Conservation (phyloP, 495 filamentous ascomycete genomes). For the Lasiosphaeria ovina region DNA sequence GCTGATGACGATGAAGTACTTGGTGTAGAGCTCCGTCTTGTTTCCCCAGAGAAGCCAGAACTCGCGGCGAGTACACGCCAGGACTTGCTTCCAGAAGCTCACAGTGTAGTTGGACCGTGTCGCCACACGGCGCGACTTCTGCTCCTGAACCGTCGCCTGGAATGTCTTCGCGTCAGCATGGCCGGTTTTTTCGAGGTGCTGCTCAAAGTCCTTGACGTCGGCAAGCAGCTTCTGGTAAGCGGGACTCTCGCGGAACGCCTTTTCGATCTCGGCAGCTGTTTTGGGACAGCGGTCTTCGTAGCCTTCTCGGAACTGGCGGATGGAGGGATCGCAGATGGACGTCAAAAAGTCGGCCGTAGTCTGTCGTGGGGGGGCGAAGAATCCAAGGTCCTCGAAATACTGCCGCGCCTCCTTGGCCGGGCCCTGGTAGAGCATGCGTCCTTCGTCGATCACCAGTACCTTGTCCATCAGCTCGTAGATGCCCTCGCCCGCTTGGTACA, state of each 20-base stretch:
- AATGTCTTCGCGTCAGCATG: slow-evolving; percentile 47
- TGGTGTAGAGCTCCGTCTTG: slow-evolving; percentile 59
- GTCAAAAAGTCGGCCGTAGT: slow-evolving; percentile 73
- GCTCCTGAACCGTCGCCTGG: slow-evolving; percentile 46
- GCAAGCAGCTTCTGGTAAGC: slow-evolving; percentile 48
- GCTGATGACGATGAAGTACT: slow-evolving; percentile 56
- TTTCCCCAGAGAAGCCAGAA: slow-evolving; percentile 61
- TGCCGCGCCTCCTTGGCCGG: slow-evolving; percentile 54
- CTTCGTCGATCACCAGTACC: slow-evolving; percentile 63
- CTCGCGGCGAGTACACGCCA: slow-evolving; percentile 52
- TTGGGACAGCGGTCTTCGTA: slow-evolving; percentile 65
- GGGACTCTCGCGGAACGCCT: slow-evolving; percentile 56
- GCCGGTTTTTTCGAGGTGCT: slow-evolving; percentile 29
- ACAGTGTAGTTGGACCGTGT: slow-evolving; percentile 55
- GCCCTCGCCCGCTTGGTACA: slow-evolving; percentile 81
- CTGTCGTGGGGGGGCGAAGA: slow-evolving; percentile 51
- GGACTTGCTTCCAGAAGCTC: slow-evolving; percentile 57
- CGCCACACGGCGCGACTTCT: slow-evolving; percentile 35
- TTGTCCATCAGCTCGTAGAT: slow-evolving; percentile 82
- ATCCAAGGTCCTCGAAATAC: slow-evolving; percentile 63
- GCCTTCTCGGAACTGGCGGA: slow-evolving; percentile 59
- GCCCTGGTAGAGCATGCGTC: slow-evolving; percentile 68
- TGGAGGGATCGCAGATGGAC: slow-evolving; percentile 64
- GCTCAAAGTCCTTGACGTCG: slow-evolving; percentile 51
- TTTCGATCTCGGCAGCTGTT: slow-evolving; percentile 67